Base-by-base conservation (phyloP, 2,329 filamentous ascomycete genomes). In the Lachnum nothofagi region DNA sequence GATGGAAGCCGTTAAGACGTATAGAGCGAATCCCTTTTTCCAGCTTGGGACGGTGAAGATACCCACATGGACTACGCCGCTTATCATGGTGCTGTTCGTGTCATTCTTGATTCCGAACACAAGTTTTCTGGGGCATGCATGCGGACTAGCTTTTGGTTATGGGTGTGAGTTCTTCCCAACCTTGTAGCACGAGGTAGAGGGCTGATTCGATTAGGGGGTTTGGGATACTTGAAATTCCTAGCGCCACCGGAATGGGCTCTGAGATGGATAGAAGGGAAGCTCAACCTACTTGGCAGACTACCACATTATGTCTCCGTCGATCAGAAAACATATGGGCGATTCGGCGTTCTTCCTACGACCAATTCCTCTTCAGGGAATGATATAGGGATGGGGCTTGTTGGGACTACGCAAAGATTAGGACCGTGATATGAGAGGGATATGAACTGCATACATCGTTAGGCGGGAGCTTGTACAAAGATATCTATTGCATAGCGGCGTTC, bases 291-390 rank as follows among this genome's bases (percentile, higher is more conserved):
- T 19, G 87, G 83, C 17, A 78, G 89, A 51, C 70, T 97, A 22
- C 91, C 91, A 38, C 88, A 95, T 69, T 97, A 95, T 63, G 86
- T 97, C 41, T 94, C 88, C 48, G 84, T 96, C 14, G 91, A 97
- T 63, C 91, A 95, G 69, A 96, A 95, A 76, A 95, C 88, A 5
- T 95, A 91, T 63, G 91, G 91, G 6, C 79, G 91, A 45, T 96
- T 95, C 61, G 91, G 91, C 2, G 86, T 96, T 12, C 72, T 97
- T 48, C 91, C 91, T 2, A 77, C 81, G 1, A 73, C 67, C 17
- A 65, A 60, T 34, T 54, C 25, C n/a, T 46, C 56, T 29, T 62
- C 64, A 39, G 64, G 70, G 67, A 48, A 42, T 16, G 51, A 53
- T 27, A 56, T 76, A 14, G 72, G 76, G 1, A 72, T 86, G 58